Percentiles rank a stretch among this genome's conserved stretches.
phyloP scores from a whole-genome alignment of 495 filamentous ascomycete species.

The Rostrohypoxylon terebratum region DNA sequence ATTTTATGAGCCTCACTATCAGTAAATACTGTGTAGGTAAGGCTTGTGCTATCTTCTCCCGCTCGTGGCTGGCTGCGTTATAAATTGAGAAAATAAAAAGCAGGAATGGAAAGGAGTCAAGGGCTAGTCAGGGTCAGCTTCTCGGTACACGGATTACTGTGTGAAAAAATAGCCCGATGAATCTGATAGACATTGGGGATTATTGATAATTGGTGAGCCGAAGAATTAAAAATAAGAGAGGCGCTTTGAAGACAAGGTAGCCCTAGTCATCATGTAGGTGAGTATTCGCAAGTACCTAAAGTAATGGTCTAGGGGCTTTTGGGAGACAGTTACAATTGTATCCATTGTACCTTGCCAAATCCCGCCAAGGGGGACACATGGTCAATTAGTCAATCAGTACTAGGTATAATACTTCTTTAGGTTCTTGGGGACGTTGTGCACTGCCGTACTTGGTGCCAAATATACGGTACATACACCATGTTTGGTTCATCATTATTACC shows the following conservation, averaged over 20 bases:
- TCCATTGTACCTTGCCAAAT: constrained; percentile 13
- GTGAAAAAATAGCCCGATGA: constrained; percentile 34
- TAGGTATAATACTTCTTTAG: no score
- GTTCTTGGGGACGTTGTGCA: background rate
- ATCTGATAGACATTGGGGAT: constrained; percentile 17
- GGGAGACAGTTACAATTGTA: constrained; percentile 22
- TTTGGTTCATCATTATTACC: constrained; percentile 5
- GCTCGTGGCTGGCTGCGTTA: constrained; percentile 6
- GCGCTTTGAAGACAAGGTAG: background rate
- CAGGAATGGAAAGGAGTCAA: constrained; percentile 7
- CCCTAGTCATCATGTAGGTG: constrained; percentile 24
- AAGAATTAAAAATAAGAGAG: constrained; percentile 23
- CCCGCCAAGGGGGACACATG: constrained; percentile 33
- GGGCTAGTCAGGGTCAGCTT: constrained; percentile 33
- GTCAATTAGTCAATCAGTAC: background rate
- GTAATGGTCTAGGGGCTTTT: constrained; percentile 1
- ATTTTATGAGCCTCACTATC: background rate
- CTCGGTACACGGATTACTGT: constrained; percentile 28
- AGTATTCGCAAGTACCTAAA: constrained; percentile 11
- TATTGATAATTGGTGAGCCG: constrained; percentile 29
- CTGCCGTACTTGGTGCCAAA: background rate
- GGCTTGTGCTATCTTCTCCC: background rate
- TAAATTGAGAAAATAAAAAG: constrained; percentile 24
- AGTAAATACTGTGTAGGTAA: no score
- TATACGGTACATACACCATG: background rate